These are phyloP conservation scores for Eustoma russellianum DNA, from an alignment of 257 asterid genomes.

Conservation along the genomic window DNA sequence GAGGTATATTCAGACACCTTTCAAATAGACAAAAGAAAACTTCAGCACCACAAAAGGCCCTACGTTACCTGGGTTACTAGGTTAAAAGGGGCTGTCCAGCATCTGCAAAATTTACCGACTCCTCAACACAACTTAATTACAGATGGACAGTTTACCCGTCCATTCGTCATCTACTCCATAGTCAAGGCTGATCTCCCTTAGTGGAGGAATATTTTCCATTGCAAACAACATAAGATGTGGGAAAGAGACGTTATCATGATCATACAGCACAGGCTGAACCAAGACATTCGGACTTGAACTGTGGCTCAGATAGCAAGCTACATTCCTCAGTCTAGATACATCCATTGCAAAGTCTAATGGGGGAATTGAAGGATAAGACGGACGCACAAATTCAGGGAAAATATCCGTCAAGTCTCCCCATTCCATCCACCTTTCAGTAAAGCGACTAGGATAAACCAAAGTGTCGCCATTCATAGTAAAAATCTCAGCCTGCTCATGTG, in stretches of 20 bases:
- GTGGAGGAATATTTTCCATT: constrained; percentile 81
- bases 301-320: constrained; percentile 87
- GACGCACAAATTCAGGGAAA: constrained; percentile 45
- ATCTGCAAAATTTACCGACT: constrained; percentile 14
- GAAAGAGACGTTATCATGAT: constrained; percentile 63
- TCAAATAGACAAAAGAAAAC: too few relatives aligned
- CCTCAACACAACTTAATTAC: constrained; percentile 30
- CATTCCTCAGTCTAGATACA: constrained; percentile 76
- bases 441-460: constrained; percentile 66
- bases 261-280: constrained; percentile 75
- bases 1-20: too few relatives aligned
- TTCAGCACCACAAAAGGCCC: neutral
- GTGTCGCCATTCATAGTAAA: constrained; percentile 85
- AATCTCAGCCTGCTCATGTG: constrained; percentile 61
- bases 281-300: constrained; percentile 61
- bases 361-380: constrained; percentile 51
- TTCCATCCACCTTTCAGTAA: constrained; percentile 67
- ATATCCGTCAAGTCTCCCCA: constrained; percentile 74
- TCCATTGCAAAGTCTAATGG: constrained; percentile 86
- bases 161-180: constrained; percentile 78
- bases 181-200: constrained; percentile 75
- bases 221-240: constrained; percentile 93
- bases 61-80: constrained; percentile 30
- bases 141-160: constrained; percentile 68
- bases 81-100: constrained; percentile 8